Conservation (phyloP, 139 green algal genomes). For the Tetradesmus lagerheimii region DNA sequence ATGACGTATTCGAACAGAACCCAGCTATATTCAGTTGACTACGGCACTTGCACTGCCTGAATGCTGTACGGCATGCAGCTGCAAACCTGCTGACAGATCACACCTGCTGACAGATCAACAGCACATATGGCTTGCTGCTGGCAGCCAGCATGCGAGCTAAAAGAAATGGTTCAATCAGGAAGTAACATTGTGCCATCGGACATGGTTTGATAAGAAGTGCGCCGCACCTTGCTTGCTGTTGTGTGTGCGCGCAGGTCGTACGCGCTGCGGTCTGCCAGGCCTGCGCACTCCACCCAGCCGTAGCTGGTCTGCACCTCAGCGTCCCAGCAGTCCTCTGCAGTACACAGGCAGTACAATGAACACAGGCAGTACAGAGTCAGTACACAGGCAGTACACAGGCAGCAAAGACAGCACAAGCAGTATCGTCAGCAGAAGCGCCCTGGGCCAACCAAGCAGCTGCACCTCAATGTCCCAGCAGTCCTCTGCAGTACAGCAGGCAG, state of each 20-base stretch:
- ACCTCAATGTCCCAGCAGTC: slow-evolving; percentile 99
- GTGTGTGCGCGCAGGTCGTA: slow-evolving; percentile 94
- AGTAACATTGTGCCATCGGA: too few species aligned
- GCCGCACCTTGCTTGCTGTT: slow-evolving; percentile 73
- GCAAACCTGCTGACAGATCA: too few species aligned
- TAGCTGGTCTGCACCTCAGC: slow-evolving; percentile 97
- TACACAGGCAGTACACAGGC: slow-evolving; percentile 17
- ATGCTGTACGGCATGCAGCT: too few species aligned
- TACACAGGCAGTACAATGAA: slow-evolving; percentile 29
- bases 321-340: slow-evolving; percentile 97
- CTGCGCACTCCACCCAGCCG: slow-evolving; percentile 98
- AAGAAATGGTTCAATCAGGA: too few species aligned
- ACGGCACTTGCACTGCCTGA: too few species aligned
- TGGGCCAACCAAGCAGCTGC: slow-evolving; percentile 50
- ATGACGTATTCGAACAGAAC: not conserved
- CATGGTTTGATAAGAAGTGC: too few species aligned
- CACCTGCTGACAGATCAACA: too few species aligned
- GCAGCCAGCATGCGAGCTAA: too few species aligned
- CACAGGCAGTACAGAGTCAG: not conserved
- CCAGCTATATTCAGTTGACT: too few species aligned
- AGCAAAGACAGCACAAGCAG: not conserved
- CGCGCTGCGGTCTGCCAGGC: slow-evolving; percentile 95
- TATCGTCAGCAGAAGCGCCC: not conserved
- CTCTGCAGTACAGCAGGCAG: slow-evolving; percentile 32
- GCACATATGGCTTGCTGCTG: too few species aligned